Base-by-base conservation (phyloP, 805 yeast genomes). In the Torulaspora gathmanii region DNA sequence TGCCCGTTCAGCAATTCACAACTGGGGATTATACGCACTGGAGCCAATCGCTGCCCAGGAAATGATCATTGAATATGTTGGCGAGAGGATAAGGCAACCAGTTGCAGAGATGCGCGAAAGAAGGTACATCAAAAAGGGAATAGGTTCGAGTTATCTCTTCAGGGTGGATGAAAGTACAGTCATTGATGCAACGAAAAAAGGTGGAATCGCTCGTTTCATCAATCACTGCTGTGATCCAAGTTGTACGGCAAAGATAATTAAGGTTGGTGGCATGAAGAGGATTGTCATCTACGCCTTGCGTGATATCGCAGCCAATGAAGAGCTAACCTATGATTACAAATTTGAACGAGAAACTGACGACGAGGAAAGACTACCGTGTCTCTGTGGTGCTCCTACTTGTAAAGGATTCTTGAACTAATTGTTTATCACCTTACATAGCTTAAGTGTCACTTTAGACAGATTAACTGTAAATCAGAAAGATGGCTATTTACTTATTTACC, bases 201-300 rank as follows among this genome's bases (percentile, higher is more conserved):
- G 99, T 22, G 97, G 98, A 3, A 90, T 90, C 57, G 98, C 99
- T 0, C 73, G 99, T 49, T 93, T 93, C 60, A 93, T 93, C 63
- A 93, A 93, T 58, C 99, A 93, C 64, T 89, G 97, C 63, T 93
- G 99, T 69, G 86, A 84, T 42, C 99, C 99, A 1, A 89, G 95
- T 54, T 93, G 99, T 68, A 89, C 95, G 0, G 98, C 99, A 1
- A 91, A 90, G 61, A 89, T 93, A 59, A 90, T 90, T 58, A 88
- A 88, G 64, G 97, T 89, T 31, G 97, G 89, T 47, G 97, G 97
- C 3, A 83, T 78, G 57, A 88, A 87, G 67, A 76, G 98, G 64
- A 91, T 93, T 70, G 98, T 90, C 42, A 89, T 93, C 25, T 93
- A 91, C 65, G 97, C 99, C 0, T 70, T 87, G 52, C 70, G 95